Base-by-base conservation (phyloP, 139 green algal genomes). In the Marvania coccoides region DNA sequence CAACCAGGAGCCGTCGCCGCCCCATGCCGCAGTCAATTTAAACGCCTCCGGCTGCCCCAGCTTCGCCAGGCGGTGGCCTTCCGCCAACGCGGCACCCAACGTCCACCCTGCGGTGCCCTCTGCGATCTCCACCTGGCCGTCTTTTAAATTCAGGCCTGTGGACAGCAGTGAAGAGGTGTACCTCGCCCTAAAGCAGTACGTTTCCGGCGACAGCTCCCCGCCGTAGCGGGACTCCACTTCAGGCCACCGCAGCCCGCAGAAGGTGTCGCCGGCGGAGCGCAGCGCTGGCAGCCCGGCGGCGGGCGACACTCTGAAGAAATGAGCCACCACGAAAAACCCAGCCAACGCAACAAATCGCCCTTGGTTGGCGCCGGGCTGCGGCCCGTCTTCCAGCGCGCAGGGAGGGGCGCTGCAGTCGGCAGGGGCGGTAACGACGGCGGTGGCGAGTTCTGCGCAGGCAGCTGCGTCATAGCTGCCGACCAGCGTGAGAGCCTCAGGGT, bases 311-410 rank as follows among this genome's bases (percentile, higher is more conserved):
- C 54, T 55, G 54, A 90, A 85, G 64, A 95, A 95, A 65, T 76
- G 76, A 28, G 69, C 81, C 29, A 95, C 88, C 12, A 95, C 84
- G 59, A 79, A 93, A 61, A 95, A 95, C 23, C 88, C 88, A 28
- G 87, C 66, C 23, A 88, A 57, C 1, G 79, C 86, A 5, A 78
- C 64, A 51, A 90, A 89, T 8, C 29, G 33, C 19, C 40, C 67
- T 19, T 38, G 56, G 10, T 9, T 42, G 23, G 47, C 58, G 24
- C 61, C 13, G 10, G 79, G 81, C 67, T 85, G 76, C 5, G 58
- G 29, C 1, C 54, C 31, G 31, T 76, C 79, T n/a, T n/a, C n/a
- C 67, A 91, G 67, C 15, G 70, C 54, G 62, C 84, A 91, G 26
- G 53, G 42, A 23, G 58, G 26, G 12, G 40, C 45, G 12, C 26